These are phyloP conservation scores for Stenocarpella maydis DNA, from an alignment of 2,329 filamentous ascomycete species.

Conservation along the genomic window DNA sequence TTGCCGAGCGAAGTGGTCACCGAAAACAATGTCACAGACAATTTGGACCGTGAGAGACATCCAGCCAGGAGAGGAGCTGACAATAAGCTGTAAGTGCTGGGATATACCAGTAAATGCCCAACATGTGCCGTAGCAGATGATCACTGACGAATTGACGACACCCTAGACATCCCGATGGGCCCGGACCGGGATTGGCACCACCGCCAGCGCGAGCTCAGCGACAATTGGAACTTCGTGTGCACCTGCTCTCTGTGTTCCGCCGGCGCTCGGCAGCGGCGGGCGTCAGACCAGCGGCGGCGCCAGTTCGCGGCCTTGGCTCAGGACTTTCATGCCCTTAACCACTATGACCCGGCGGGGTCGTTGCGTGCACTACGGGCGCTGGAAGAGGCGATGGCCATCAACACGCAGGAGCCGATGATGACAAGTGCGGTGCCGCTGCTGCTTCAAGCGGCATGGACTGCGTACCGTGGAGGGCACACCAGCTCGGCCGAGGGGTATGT, in stretches of 20 bases:
- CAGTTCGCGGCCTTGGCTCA: background rate
- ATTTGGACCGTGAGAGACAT: slow-evolving; percentile 4
- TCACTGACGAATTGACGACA: background rate
- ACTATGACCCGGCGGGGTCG: background rate
- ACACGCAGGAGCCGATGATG: slow-evolving; percentile 3
- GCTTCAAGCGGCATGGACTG: slow-evolving; percentile 13
- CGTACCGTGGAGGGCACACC: background rate
- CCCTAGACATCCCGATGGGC: slow-evolving; percentile 10
- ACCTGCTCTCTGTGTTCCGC: background rate
- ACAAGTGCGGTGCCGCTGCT: background rate
- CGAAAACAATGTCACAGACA: background rate
- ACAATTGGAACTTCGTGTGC: slow-evolving; percentile 12
- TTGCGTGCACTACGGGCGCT: background rate
- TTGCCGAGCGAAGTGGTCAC: slow-evolving; percentile 11
- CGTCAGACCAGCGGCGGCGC: background rate
- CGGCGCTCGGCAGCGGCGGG: background rate
- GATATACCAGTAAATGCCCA: too few relatives aligned
- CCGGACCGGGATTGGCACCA: background rate
- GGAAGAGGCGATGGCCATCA: background rate
- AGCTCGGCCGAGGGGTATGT: background rate
- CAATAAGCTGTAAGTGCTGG: background rate
- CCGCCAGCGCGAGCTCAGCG: background rate
- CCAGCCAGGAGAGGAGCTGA: background rate
- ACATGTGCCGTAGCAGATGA: too few relatives aligned
- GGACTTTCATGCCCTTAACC: background rate